These are phyloP conservation scores for Ophiostoma sp. DNA, from an alignment of 2,329 filamentous ascomycete genomes.

Conservation along the genomic window DNA sequence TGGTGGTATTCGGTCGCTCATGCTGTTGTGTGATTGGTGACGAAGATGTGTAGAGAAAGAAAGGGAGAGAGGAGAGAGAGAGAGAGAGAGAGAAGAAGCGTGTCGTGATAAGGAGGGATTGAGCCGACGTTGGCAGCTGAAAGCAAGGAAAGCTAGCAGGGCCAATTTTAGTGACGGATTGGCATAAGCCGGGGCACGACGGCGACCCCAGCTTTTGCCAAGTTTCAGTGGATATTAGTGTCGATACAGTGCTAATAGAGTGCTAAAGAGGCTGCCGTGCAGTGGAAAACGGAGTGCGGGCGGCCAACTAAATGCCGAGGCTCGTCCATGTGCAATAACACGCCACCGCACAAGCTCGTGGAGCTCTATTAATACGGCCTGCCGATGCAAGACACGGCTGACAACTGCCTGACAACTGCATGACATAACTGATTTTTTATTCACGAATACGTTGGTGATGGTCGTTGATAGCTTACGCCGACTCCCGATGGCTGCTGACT, in stretches of 20 bases:
- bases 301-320: background rate
- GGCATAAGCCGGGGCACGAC: background rate
- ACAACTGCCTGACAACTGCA: background rate
- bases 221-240: background rate
- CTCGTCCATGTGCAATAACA: background rate
- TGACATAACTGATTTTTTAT: no score
- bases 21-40: background rate
- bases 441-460: no score
- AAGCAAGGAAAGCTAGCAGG: background rate
- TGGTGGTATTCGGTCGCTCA: constrained; percentile 21
- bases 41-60: background rate
- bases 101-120: background rate
- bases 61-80: background rate
- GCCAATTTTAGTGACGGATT: background rate
- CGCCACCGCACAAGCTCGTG: background rate
- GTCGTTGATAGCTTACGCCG: no score
- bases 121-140: constrained; percentile 4
- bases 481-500: no score
- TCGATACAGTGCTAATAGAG: background rate
- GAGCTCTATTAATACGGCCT: background rate
- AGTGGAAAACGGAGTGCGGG: background rate
- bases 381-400: background rate
- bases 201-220: constrained; percentile 5
- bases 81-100: background rate
- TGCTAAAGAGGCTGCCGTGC: background rate